Conservation (phyloP, 768 basidiomycete species). For the Hericium erinaceus region DNA sequence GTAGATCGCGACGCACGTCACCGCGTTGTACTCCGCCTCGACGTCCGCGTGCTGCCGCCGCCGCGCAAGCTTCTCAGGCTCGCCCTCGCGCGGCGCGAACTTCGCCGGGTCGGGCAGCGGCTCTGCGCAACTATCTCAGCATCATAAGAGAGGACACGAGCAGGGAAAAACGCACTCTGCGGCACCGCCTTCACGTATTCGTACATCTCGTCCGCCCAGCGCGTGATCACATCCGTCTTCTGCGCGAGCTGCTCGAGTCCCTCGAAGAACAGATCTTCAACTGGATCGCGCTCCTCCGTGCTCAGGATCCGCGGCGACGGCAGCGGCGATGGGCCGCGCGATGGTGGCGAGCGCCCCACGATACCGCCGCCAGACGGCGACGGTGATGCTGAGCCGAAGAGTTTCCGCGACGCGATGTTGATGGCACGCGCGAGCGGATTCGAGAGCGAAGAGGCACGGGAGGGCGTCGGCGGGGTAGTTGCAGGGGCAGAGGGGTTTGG, state of each 20-base stretch:
- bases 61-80: conserved; percentile 60
- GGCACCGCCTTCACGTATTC: conserved; percentile 80
- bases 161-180: conserved; percentile 48
- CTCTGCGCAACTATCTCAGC: conserved; percentile 34
- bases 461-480: conserved; percentile 53
- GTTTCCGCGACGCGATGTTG: conserved; percentile 72
- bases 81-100: conserved; percentile 61
- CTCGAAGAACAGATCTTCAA: conserved; percentile 79
- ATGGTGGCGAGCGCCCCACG: conserved; percentile 19
- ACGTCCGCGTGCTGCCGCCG: conserved; percentile 64
- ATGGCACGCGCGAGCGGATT: conserved; percentile 74
- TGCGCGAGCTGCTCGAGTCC: conserved; percentile 84
- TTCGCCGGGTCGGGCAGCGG: conserved; percentile 75
- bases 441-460: conserved; percentile 42
- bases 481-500: conserved; percentile 39
- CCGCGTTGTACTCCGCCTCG: conserved; percentile 75
- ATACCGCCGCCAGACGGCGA: conserved; percentile 28
- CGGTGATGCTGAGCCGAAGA: conserved; percentile 44
- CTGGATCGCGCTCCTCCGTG: conserved; percentile 34
- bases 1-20: conserved; percentile 82
- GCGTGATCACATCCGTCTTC: conserved; percentile 89
- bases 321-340: conserved; percentile 39
- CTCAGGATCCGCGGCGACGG: conserved; percentile 41
- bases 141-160: not conserved
- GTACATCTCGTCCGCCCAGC: conserved; percentile 94